phyloP scores from a whole-genome alignment of 768 basidiomycete species.

The Tricholoma saponaceum region DNA sequence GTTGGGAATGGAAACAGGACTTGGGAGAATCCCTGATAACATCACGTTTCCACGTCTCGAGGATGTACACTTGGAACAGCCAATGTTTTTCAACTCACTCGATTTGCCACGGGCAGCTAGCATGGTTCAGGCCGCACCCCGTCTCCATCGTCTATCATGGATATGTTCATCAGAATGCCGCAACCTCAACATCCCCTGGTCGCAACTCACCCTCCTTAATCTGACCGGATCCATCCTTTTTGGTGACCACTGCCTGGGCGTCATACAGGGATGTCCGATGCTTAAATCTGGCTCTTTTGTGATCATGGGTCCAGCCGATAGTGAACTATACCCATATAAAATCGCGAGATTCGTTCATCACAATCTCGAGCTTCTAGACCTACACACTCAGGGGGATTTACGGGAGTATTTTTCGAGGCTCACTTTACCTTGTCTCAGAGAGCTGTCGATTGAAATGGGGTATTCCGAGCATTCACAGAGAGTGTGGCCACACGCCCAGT shows the following conservation, averaged over 20 bases:
- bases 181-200: conserved; percentile 21
- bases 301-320: conserved; percentile 4
- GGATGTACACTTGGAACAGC: conserved; percentile 17
- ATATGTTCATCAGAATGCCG: conserved; percentile 13
- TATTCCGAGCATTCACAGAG: conserved; percentile 4
- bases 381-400: conserved; percentile 16
- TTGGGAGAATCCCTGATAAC: conserved; percentile 11
- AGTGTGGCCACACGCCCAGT: conserved; percentile 21
- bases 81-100: conserved; percentile 11
- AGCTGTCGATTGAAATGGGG: conserved; percentile 17
- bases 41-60: conserved; percentile 19
- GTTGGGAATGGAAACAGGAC: conserved; percentile 16
- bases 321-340: background rate
- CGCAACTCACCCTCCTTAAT: conserved; percentile 20
- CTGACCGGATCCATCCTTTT: conserved; percentile 18
- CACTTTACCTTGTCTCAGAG: conserved; percentile 20
- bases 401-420: conserved; percentile 17
- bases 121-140: conserved; percentile 19
- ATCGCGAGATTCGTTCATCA: conserved; percentile 8
- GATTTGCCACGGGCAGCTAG: conserved; percentile 13
- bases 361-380: conserved; percentile 17
- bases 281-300: conserved; percentile 11
- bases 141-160: conserved; percentile 20
- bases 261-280: conserved; percentile 14
- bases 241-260: conserved; percentile 16